Evolutionary conservation across 768 basidiomycete species (phyloP).

Genomic region (Candolleomyces eurysporus): DNA sequence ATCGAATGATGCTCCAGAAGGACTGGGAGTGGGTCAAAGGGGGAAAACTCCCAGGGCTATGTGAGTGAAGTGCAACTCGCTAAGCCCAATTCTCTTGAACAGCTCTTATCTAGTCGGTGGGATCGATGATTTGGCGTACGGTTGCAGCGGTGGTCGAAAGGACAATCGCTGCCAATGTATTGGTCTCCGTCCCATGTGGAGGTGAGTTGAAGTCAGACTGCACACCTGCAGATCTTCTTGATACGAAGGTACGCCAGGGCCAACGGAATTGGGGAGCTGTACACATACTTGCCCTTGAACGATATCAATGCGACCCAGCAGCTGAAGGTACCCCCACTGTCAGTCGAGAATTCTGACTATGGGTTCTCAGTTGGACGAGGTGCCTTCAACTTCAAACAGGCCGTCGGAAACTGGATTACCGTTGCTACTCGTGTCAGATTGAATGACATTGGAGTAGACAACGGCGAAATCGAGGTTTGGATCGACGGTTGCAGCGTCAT

Average conservation of each 20-base stretch:
- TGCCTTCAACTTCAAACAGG: conserved; percentile 52
- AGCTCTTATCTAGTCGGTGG: conserved; percentile 47
- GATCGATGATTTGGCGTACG: conserved; percentile 53
- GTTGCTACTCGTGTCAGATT: conserved; percentile 68
- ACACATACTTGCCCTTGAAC: conserved; percentile 64
- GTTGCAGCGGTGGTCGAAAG: conserved; percentile 68
- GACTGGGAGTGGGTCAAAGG: conserved; percentile 72
- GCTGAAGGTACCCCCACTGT: conserved; percentile 45
- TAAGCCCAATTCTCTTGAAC: background rate
- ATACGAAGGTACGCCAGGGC: conserved; percentile 30
- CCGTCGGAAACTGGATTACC: conserved; percentile 56
- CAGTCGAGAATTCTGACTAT: conserved; percentile 53
- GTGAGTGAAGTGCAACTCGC: conserved; percentile 35
- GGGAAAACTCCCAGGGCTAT: conserved; percentile 74
- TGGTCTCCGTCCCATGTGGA: conserved; percentile 72
- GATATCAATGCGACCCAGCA: conserved; percentile 41
- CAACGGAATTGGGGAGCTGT: conserved; percentile 59
- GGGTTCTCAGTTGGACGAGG: conserved; percentile 69
- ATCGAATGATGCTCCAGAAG: conserved; percentile 60
- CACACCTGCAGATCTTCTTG: background rate
- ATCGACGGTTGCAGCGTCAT: conserved; percentile 62
- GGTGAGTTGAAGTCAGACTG: conserved; percentile 32
- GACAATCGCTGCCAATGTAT: conserved; percentile 65
- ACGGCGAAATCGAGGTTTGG: conserved; percentile 70
- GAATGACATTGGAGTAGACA: conserved; percentile 55